Evolutionary conservation across 1,139 yeast genomes (phyloP).

Genomic region (Saccharomycopsis hybrid): DNA sequence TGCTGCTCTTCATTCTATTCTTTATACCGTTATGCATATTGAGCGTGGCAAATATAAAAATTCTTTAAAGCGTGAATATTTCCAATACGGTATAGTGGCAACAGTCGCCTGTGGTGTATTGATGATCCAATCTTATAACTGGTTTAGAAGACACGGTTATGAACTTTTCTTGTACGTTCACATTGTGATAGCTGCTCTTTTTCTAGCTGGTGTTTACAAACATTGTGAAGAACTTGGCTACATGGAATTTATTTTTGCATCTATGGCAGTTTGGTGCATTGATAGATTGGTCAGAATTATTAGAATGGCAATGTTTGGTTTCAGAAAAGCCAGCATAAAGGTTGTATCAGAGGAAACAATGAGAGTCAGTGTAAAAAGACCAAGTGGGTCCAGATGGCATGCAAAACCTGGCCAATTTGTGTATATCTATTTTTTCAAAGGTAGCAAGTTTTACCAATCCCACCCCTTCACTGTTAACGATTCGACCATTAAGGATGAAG

Average conservation of each 20-base stretch:
- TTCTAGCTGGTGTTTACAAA: slow-evolving; percentile 52
- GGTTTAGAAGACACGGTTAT: slow-evolving; percentile 51
- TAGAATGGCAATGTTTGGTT: slow-evolving; percentile 46
- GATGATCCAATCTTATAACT: slow-evolving; percentile 41
- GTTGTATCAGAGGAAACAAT: slow-evolving; percentile 41
- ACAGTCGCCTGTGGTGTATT: slow-evolving; percentile 36
- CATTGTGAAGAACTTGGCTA: slow-evolving; percentile 46
- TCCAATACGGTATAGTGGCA: slow-evolving; percentile 52
- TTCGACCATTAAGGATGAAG: slow-evolving; percentile 22
- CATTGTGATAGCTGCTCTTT: slow-evolving; percentile 48
- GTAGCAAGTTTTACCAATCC: slow-evolving; percentile 41
- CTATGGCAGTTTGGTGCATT: slow-evolving; percentile 56
- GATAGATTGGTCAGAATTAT: slow-evolving; percentile 49
- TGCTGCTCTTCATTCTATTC: slow-evolving; percentile 45
- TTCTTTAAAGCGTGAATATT: slow-evolving; percentile 32
- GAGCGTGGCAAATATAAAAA: slow-evolving; percentile 35
- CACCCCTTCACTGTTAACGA: slow-evolving; percentile 48
- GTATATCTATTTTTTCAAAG: slow-evolving; percentile 30
- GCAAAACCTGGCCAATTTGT: slow-evolving; percentile 39
- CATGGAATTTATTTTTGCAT: slow-evolving; percentile 43
- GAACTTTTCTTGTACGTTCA: slow-evolving; percentile 60
- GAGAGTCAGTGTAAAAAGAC: slow-evolving; percentile 29
- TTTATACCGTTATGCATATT: slow-evolving; percentile 33
- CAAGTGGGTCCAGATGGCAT: slow-evolving; percentile 24
- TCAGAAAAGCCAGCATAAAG: slow-evolving; percentile 41